Evolutionary conservation across 805 yeast species (phyloP).

Genomic region (Hanseniaspora lachancei): DNA sequence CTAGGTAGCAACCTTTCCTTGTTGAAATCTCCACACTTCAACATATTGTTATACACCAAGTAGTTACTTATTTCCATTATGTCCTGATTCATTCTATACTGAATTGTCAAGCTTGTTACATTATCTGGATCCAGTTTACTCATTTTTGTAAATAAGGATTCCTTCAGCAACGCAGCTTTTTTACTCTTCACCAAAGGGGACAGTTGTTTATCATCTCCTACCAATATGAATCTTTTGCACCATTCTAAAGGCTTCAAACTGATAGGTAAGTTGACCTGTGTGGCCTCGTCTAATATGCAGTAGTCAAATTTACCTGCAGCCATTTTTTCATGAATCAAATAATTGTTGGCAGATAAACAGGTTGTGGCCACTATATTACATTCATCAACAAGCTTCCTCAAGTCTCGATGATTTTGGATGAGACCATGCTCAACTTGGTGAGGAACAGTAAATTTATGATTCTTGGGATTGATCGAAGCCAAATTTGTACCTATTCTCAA

Average conservation of each 20-base stretch:
- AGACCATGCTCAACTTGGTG: slow-evolving; percentile 33
- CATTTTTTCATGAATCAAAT: slow-evolving; percentile 33
- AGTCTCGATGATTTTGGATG: neutral
- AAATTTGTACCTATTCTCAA: slow-evolving; percentile 60
- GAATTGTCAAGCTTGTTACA: slow-evolving; percentile 65
- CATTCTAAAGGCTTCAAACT: slow-evolving; percentile 76
- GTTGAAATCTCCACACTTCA: slow-evolving; percentile 65
- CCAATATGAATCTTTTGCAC: slow-evolving; percentile 69
- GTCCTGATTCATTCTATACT: slow-evolving; percentile 86
- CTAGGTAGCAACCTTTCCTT: slow-evolving; percentile 46
- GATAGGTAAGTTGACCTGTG: slow-evolving; percentile 85
- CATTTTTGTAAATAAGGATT: slow-evolving; percentile 61
- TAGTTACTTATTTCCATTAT: slow-evolving; percentile 73
- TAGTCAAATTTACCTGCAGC: slow-evolving; percentile 57
- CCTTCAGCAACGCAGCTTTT: slow-evolving; percentile 52
- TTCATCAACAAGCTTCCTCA: slow-evolving; percentile 34
- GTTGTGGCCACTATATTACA: slow-evolving; percentile 80
- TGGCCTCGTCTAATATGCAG: slow-evolving; percentile 92
- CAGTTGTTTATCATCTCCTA: slow-evolving; percentile 92
- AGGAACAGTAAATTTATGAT: slow-evolving; percentile 33
- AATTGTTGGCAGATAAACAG: slow-evolving; percentile 60
- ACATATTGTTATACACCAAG: slow-evolving; percentile 59
- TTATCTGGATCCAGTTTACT: slow-evolving; percentile 61
- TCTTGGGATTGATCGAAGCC: slow-evolving; percentile 45
- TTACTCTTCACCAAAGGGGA: slow-evolving; percentile 74